Conservation (phyloP, 1,139 yeast species). For the Pichia sp. region DNA sequence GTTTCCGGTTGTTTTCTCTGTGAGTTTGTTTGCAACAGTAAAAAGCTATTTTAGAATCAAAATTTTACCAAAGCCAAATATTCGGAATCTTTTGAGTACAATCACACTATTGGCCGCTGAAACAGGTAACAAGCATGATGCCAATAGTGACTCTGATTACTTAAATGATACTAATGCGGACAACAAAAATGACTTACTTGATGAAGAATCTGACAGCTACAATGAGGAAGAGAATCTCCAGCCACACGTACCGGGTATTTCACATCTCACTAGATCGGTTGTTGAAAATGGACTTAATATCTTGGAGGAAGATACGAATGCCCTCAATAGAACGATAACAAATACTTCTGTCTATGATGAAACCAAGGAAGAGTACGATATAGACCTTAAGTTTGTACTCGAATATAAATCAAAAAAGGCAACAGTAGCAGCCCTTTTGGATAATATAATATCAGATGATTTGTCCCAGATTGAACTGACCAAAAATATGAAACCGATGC, state of each 20-base stretch:
- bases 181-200: too few species aligned
- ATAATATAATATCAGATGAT: slow-evolving; percentile 12
- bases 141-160: not conserved
- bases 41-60: slow-evolving; percentile 23
- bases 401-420: slow-evolving; percentile 7
- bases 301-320: slow-evolving; percentile 3
- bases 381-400: slow-evolving; percentile 14
- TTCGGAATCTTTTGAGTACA: slow-evolving; percentile 14
- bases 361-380: slow-evolving; percentile 6
- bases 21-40: slow-evolving; percentile 33
- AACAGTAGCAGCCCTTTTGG: slow-evolving; percentile 4
- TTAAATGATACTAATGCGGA: not conserved
- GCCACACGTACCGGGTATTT: slow-evolving; percentile 17
- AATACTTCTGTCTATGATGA: slow-evolving; percentile 18
- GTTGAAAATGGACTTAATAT: slow-evolving; percentile 25
- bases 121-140: not conserved
- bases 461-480: slow-evolving; percentile 19
- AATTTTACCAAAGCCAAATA: slow-evolving; percentile 17
- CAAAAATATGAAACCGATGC: slow-evolving; percentile 17
- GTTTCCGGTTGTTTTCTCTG: slow-evolving; percentile 45
- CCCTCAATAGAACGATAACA: slow-evolving; percentile 10
- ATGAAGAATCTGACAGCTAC: slow-evolving; percentile 4
- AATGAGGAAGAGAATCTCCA: slow-evolving; percentile 7
- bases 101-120: not conserved
- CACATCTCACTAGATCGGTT: slow-evolving; percentile 25